Conservation (phyloP, 345 rosid genomes). For the Syzygium grande region DNA sequence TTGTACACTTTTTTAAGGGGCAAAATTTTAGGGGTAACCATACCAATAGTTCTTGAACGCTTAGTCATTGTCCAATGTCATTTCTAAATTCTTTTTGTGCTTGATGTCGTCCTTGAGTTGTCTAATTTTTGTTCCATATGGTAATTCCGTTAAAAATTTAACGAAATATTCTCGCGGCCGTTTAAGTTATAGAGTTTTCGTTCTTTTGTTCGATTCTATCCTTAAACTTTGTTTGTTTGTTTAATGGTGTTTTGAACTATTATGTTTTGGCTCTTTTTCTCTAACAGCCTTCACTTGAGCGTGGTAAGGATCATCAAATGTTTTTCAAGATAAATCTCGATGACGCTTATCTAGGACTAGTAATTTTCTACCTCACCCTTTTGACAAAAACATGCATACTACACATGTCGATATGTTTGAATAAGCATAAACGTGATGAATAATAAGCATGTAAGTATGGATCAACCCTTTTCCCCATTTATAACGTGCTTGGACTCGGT, state of each 20-base stretch:
- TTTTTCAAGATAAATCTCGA: not conserved
- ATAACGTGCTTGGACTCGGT: too few relatives aligned
- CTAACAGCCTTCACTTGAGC: not conserved
- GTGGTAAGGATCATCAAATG: not conserved
- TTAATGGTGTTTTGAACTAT: not conserved
- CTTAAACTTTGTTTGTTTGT: not conserved
- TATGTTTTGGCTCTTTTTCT: not conserved
- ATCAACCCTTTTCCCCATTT: not conserved
- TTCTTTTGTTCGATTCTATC: not conserved
- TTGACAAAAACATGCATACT: not conserved
- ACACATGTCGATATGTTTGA: not conserved
- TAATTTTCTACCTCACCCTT: not conserved
- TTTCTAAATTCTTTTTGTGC: not conserved
- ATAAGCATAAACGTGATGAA: not conserved
- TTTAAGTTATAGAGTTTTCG: not conserved
- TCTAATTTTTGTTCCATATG: not conserved
- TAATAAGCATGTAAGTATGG: not conserved
- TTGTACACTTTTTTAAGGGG: not conserved
- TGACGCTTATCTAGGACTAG: not conserved
- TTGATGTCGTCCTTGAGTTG: not conserved
- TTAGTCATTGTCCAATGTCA: not conserved
- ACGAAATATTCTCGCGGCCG: not conserved
- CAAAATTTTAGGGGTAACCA: not conserved
- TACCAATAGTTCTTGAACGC: not conserved
- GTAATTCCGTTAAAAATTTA: not conserved